Percentiles rank a stretch among this genome's conserved stretches.
phyloP scores from a whole-genome alignment of 176 grass and related monocot species.

The Hordeum vulgare region MorexV3_pseudomolecules_assembly NC_058521.1:507771544-507772043 shows the following conservation, averaged over 20 bases:
- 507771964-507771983: background rate
- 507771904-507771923: background rate
- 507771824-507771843: background rate
- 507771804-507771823: background rate
- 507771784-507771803: background rate
- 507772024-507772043: slow-evolving; percentile 1
- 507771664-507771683: background rate
- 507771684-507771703: background rate
- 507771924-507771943: background rate
- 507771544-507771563: slow-evolving; percentile 42
- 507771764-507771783: background rate
- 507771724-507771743: background rate
- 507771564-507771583: slow-evolving; percentile 23
- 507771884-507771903: background rate
- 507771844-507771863: background rate
- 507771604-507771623: background rate
- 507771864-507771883: background rate
- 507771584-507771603: background rate
- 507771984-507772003: background rate
- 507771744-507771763: background rate
- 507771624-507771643: background rate
- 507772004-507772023: background rate
- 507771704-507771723: background rate
- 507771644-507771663: background rate
- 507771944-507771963: background rate